Conservation (phyloP, 768 basidiomycete species). For the Boletellus ananiceps region DNA sequence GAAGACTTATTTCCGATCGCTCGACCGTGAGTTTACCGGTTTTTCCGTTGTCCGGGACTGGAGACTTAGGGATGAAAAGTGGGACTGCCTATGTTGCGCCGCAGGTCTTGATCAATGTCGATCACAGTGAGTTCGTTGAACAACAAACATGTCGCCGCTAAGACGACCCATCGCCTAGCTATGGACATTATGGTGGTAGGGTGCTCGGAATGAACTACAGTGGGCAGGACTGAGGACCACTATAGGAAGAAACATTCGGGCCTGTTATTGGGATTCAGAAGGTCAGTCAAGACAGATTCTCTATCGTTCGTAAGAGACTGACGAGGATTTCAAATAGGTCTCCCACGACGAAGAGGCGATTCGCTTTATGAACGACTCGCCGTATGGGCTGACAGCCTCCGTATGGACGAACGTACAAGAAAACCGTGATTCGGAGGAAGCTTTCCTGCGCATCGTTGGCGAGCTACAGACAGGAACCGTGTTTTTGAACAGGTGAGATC, state of each 20-base stretch:
- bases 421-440: slow-evolving; percentile 56
- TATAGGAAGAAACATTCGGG: slow-evolving; percentile 85
- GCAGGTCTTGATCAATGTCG: slow-evolving; percentile 83
- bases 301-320: neutral
- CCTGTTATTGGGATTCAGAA: slow-evolving; percentile 93
- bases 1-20: slow-evolving; percentile 65
- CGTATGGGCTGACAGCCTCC: slow-evolving; percentile 91
- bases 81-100: slow-evolving; percentile 88
- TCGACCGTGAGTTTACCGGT: slow-evolving; percentile 47
- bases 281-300: slow-evolving; percentile 36
- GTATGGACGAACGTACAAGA: slow-evolving; percentile 80
- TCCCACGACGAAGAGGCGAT: slow-evolving; percentile 85
- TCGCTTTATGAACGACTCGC: slow-evolving; percentile 91
- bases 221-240: neutral
- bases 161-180: slow-evolving; percentile 35
- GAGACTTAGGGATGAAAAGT: slow-evolving; percentile 33
- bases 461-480: slow-evolving; percentile 89
- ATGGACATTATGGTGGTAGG: slow-evolving; percentile 92
- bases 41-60: neutral
- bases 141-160: slow-evolving; percentile 1
- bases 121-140: slow-evolving; percentile 62
- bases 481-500: slow-evolving; percentile 75
- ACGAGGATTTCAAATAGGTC: slow-evolving; percentile 41
- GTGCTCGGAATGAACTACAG: neutral
- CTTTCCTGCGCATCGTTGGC: slow-evolving; percentile 58